Evolutionary conservation across 2,329 filamentous ascomycete genomes (phyloP).

Genomic region (Penicillium polonicum): DNA sequence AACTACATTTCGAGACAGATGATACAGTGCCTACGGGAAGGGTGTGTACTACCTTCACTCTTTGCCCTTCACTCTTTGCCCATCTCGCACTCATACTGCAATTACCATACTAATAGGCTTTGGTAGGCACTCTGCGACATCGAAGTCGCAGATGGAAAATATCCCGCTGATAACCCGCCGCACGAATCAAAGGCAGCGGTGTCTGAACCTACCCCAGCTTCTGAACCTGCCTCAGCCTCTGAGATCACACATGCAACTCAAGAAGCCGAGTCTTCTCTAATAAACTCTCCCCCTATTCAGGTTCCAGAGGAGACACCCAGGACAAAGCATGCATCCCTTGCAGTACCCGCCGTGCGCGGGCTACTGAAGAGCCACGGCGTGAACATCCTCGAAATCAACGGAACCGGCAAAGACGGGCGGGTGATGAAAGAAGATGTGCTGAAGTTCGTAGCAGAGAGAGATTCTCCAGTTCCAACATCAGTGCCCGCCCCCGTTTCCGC

Average conservation of each 20-base stretch:
- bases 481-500: slow-evolving; percentile 26
- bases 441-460: slow-evolving; percentile 53
- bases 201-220: slow-evolving; percentile 18
- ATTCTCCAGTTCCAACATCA: slow-evolving; percentile 43
- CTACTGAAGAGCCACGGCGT: slow-evolving; percentile 77
- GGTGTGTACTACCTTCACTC: slow-evolving; percentile 34
- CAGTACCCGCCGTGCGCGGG: slow-evolving; percentile 89
- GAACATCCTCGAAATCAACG: slow-evolving; percentile 73
- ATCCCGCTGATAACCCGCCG: slow-evolving; percentile 54
- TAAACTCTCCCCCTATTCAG: slow-evolving; percentile 8
- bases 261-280: slow-evolving; percentile 18
- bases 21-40: slow-evolving; percentile 94
- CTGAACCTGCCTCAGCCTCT: slow-evolving; percentile 18
- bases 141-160: slow-evolving; percentile 78
- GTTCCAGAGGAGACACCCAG: slow-evolving; percentile 15
- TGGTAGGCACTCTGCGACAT: slow-evolving; percentile 83
- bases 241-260: slow-evolving; percentile 11
- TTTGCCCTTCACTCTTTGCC: not conserved
- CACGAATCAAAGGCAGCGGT: slow-evolving; percentile 29
- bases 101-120: slow-evolving; percentile 11
- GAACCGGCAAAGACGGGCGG: slow-evolving; percentile 86
- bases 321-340: slow-evolving; percentile 70
- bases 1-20: slow-evolving; percentile 89
- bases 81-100: not conserved
- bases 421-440: slow-evolving; percentile 92